These are phyloP conservation scores for Brassica hybrid DNA, from an alignment of 441 rosid genomes.

Conservation along the genomic window DNA sequence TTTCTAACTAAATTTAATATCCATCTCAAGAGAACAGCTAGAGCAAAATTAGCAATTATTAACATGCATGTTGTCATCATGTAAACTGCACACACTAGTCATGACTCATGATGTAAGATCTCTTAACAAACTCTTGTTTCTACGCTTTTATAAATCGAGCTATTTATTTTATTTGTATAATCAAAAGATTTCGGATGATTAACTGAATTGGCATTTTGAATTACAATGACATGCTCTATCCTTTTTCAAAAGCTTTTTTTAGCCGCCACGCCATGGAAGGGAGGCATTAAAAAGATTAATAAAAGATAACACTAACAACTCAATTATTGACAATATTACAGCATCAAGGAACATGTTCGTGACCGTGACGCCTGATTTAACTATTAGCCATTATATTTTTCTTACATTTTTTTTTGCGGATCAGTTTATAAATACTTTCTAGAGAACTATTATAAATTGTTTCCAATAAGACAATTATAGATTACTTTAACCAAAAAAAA, in stretches of 20 bases:
- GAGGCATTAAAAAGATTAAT: neutral
- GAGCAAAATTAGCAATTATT: neutral
- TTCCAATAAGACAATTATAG: neutral
- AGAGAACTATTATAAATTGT: neutral
- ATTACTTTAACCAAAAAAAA: neutral
- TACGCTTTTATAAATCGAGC: neutral
- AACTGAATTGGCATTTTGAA: constrained; percentile 2
- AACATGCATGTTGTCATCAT: constrained; percentile 1
- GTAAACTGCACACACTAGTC: constrained; percentile 22
- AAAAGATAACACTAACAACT: constrained; percentile 16
- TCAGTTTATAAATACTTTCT: neutral
- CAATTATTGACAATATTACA: constrained; percentile 38
- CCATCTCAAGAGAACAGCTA: neutral
- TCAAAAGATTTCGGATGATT: neutral
- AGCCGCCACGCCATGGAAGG: neutral
- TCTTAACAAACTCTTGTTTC: constrained; percentile 22
- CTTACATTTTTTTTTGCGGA: neutral
- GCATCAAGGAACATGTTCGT: constrained; percentile 38
- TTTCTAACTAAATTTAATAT: neutral
- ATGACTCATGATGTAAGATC: constrained; percentile 16
- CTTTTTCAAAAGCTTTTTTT: neutral
- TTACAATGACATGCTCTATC: constrained; percentile 5
- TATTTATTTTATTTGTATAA: neutral
- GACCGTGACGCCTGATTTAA: constrained; percentile 19
- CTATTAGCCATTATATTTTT: neutral